phyloP scores from a whole-genome alignment of 495 filamentous ascomycete species.

The Tuber microsphaerosporum region DNA sequence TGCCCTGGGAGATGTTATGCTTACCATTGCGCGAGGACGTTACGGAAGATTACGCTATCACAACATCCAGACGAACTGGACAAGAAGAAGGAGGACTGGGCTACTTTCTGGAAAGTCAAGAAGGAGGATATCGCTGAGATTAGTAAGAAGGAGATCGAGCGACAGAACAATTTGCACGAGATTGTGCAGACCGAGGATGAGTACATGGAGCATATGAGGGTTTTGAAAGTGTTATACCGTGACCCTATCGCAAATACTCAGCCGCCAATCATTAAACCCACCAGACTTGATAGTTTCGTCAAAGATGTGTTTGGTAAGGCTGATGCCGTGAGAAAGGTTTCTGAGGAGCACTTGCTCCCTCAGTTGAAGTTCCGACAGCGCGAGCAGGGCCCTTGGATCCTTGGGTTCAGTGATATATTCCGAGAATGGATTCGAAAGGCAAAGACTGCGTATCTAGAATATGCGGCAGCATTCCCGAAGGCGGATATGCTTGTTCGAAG shows the following conservation, averaged over 20 bases:
- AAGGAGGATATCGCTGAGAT: slow-evolving; percentile 63
- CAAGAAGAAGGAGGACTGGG: slow-evolving; percentile 75
- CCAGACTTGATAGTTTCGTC: slow-evolving; percentile 68
- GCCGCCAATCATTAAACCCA: slow-evolving; percentile 72
- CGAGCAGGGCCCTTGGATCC: slow-evolving; percentile 90
- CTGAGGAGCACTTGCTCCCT: slow-evolving; percentile 87
- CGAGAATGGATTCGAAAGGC: slow-evolving; percentile 98
- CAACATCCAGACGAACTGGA: slow-evolving; percentile 50
- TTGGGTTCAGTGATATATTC: slow-evolving; percentile 94
- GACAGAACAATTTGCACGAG: slow-evolving; percentile 92
- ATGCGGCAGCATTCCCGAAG: slow-evolving; percentile 77
- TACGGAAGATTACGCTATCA: slow-evolving; percentile 81
- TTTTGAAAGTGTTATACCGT: slow-evolving; percentile 76
- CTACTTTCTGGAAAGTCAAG: slow-evolving; percentile 78
- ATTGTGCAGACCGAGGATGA: slow-evolving; percentile 88
- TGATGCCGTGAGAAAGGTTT: slow-evolving; percentile 80
- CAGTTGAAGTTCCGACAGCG: slow-evolving; percentile 96
- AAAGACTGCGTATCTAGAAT: slow-evolving; percentile 78
- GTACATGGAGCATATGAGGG: slow-evolving; percentile 79
- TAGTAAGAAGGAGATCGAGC: slow-evolving; percentile 79
- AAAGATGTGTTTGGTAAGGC: slow-evolving; percentile 82
- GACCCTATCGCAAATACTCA: slow-evolving; percentile 68
- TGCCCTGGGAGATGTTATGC: slow-evolving; percentile 79
- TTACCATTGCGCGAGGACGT: slow-evolving; percentile 82
- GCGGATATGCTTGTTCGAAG: slow-evolving; percentile 76